These are phyloP conservation scores for Verticillium klebahnii DNA, from an alignment of 2,329 filamentous ascomycete species.

Conservation along the genomic window DNA sequence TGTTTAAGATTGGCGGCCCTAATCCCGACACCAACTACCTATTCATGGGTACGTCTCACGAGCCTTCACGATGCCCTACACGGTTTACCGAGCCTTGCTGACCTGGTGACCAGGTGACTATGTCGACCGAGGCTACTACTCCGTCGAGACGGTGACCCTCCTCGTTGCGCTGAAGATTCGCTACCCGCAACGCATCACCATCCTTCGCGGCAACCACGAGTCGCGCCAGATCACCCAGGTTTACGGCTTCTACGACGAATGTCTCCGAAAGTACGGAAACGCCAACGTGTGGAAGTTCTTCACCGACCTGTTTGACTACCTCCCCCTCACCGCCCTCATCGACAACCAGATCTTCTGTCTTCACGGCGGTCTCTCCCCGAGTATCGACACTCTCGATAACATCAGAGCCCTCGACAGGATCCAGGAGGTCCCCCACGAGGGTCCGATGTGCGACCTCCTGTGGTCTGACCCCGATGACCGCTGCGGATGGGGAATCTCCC, in stretches of 20 bases:
- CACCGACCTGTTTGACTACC: conserved; percentile 97
- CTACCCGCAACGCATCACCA: conserved; percentile 96
- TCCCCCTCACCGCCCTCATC: conserved; percentile 93
- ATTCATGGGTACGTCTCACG: conserved; percentile 75
- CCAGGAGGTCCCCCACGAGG: conserved; percentile 97
- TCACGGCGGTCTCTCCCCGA: conserved; percentile 94
- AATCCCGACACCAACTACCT: conserved; percentile 99
- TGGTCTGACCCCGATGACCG: conserved; percentile 98
- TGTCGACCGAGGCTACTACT: conserved; percentile 98
- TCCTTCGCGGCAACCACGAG: conserved; percentile 98
- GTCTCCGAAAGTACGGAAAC: conserved; percentile 96
- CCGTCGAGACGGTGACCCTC: conserved; percentile 94
- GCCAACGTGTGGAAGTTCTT: conserved; percentile 99
- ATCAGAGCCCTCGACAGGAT: conserved; percentile 93
- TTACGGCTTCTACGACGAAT: conserved; percentile 99
- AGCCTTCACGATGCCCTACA: conserved; percentile 2
- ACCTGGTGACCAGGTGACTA: conserved; percentile 70
- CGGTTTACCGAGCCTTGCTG: conserved; percentile 11
- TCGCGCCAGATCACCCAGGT: conserved; percentile 98
- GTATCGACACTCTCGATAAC: conserved; percentile 91
- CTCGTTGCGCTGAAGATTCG: conserved; percentile 96
- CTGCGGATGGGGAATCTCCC: conserved; percentile 93
- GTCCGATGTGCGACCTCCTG: conserved; percentile 94
- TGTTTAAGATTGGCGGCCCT: conserved; percentile 97
- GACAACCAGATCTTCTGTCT: conserved; percentile 99